Evolutionary conservation across 352 stramenopile genomes (phyloP), one percentile per base, ranked within the genome.

Genomic region (Pythium oligandrum): DNA sequence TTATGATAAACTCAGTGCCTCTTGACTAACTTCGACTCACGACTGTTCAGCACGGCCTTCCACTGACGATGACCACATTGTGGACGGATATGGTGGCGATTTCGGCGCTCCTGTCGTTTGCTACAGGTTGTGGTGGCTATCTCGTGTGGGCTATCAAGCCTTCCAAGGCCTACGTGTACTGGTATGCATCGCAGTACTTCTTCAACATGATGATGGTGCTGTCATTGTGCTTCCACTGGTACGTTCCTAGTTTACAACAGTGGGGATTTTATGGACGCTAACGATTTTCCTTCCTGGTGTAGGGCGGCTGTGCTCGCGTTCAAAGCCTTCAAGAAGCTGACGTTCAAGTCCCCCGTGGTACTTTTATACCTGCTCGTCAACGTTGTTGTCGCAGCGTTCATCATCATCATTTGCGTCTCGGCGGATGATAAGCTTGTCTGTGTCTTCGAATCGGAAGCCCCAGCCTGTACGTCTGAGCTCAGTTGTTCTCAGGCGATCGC

Each of bases 11-110:
- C 17, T 26, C 17, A 26, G 17, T 26, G 17, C 17, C 17, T 26
- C 4, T 49, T 47, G 12, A 45, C n/a, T 53, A 42, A 33, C 30
- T 37, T 55, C 8, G 31, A 55, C 7, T 35, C 46, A 50, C n/a
- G 7, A 31, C 11, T 50, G 17, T 53, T 31, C 33, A 81, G 69
- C 82, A 95, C 42, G 84, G 84, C 2, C 63, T 95, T 31, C 82
- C 83, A 12, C 63, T 95, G 30, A 95, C 82, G 6, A 83, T 87
- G 54, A 80, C 76, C 44, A 95, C 84, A 8, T 52, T 91, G 8
- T 95, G 84, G 84, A 95, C 84, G 2, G 84, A 95, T 56, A 76
- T 93, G 58, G 84, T 95, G 31, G 83, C 84, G 1, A 92, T 95
- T 38, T 74, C 80, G 4, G 76, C 82, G 26, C 51, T 95, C 12